Base-by-base conservation (phyloP, 139 green algal genomes). In the Raphidocelis subcapitata region DNA sequence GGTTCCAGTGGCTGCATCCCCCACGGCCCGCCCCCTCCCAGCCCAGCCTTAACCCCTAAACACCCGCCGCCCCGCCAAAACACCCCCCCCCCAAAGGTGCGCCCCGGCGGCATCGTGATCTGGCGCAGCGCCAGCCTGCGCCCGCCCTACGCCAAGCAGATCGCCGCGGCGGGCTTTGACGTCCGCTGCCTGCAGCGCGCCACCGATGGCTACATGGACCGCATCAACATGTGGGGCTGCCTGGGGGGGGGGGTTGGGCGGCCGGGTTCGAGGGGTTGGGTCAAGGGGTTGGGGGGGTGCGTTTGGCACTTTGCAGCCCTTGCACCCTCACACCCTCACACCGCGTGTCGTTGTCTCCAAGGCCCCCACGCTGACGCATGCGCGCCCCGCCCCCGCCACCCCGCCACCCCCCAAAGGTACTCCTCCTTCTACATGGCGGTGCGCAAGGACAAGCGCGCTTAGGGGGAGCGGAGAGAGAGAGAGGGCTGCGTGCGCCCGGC, bases 61-160 rank as follows among this genome's bases (percentile, higher is more conserved):
- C n/a, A n/a, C n/a, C n/a, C n/a, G n/a, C n/a, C n/a, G n/a, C n/a
- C n/a, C n/a, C n/a, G n/a, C n/a, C n/a, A n/a, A n/a, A n/a, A n/a
- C 60, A 16, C 60, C 18, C 29, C 20, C 52, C 35, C 23, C 36
- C 52, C 28, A 26, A 59, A 86, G 65, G 86, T 96, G 41, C 66
- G 85, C 8, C 79, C 85, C 2, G 95, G 94, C 32, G 95, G 95
- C 62, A 88, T 92, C 31, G 86, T 99, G 21, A 99, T 99, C 86
- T 98, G 93, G 92, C 87, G 95, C 65, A 95, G 87, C 5, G 94
- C 95, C 62, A 92, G 91, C 23, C 69, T 93, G 5, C 59, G 29
- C 31, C 95, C 95, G 8, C 90, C 92, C 18, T 99, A 99, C 72
- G 35, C 29, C 51, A 72, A 72, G 51, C 28, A 87, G 62, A 96